These are phyloP conservation scores for Trichoderma brevicompactum DNA, from an alignment of 2,329 filamentous ascomycete species.

Conservation along the genomic window DNA sequence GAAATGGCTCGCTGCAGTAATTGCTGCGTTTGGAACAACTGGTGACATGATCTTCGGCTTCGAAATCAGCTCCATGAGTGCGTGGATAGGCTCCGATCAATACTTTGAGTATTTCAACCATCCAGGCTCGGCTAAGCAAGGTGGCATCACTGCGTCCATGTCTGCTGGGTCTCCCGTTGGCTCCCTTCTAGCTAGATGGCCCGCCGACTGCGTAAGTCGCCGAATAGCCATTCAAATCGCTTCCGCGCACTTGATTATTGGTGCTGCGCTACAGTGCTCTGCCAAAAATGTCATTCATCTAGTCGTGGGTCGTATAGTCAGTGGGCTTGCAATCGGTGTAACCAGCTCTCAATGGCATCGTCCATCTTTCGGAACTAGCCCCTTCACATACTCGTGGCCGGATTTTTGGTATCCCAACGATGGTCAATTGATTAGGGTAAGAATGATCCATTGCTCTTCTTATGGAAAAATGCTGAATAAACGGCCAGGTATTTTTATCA, in stretches of 20 bases:
- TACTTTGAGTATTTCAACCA: constrained; percentile 1
- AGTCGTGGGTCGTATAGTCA: constrained; percentile 10
- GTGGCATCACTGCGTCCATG: constrained; percentile 9
- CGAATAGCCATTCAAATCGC: constrained; percentile 11
- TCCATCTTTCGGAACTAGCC: constrained; percentile 8
- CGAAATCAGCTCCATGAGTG: constrained; percentile 18
- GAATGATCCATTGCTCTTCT: not conserved
- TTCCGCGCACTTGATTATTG: not conserved
- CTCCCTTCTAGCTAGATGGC: constrained; percentile 1
- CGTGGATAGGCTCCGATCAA: constrained; percentile 12
- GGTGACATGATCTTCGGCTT: constrained; percentile 21
- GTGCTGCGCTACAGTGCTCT: constrained; percentile 10
- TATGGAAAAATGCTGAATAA: not conserved
- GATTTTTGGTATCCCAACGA: constrained; percentile 8
- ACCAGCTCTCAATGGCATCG: constrained; percentile 11
- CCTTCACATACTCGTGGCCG: constrained; percentile 8
- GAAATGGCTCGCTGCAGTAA: not conserved
- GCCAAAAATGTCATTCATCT: constrained; percentile 6
- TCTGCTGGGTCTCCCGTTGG: constrained; percentile 1
- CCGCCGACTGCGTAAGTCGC: not conserved
- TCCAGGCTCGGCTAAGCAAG: not conserved
- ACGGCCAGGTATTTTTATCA: not conserved
- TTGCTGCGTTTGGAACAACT: constrained; percentile 9
- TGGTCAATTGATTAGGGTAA: constrained; percentile 16
- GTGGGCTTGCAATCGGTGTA: constrained; percentile 1